Evolutionary conservation across 2,329 filamentous ascomycete species (phyloP), one percentile per base, ranked within the genome.

Genomic region (Epichloe elymi): DNA sequence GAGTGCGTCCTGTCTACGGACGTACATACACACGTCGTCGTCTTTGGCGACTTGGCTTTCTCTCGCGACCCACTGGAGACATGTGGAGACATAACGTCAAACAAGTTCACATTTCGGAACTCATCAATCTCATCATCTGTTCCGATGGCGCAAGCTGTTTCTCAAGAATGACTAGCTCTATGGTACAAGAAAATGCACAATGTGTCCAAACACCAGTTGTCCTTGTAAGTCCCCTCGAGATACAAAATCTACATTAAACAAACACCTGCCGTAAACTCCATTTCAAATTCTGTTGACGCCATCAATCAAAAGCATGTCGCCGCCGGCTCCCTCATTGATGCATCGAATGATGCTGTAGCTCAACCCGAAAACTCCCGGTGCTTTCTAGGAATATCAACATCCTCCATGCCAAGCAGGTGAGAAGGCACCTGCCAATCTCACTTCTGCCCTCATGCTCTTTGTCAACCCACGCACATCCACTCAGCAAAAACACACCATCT

Each of bases 401-500:
- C 26, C 15, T 45, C 26, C n/a, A 30, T 45, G 14, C 26, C 26
- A 5, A 17, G 42, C 30, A 30, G 30, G 30, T 30, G 4, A 30
- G 3, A 11, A 30, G 30, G 30, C 8, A 30, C 30, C 30, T 30
- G 30, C 12, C 23, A 12, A 33, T 43, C 20, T 46, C 42, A 52
- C 35, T 40, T 45, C 39, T 51, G 46, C 38, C 41, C 5, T 23
- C 33, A 4, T 40, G 38, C 50, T 30, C 23, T 26, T 45, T 58
- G 54, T 55, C 36, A 69, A 46, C 67, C 66, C 48, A 70, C 66
- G 61, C 83, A 86, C 55, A 79, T 72, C 88, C 88, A 94, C 71
- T 94, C 87, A 0, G 86, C 86, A 73, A 93, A 93, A n/a, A 94
- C 88, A 62, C 88, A 93, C 88, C 88, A 94, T 59, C 87, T 75